Base-by-base conservation (phyloP, 345 rosid species). In the Psidium friedrichsthalianum region DNA sequence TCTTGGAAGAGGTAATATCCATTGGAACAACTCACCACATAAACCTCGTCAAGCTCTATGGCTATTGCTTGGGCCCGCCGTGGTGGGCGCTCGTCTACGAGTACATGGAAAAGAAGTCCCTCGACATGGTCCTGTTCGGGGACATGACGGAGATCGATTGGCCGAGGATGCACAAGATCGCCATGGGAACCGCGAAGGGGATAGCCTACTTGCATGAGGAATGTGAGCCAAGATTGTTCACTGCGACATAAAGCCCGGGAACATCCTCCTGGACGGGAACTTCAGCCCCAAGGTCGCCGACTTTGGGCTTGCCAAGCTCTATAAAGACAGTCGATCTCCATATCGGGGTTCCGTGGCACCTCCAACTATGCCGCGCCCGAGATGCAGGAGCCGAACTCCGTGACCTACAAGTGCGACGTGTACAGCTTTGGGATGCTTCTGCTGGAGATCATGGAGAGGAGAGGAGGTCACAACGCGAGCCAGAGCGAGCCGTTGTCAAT, bases 1-100 rank as follows among this genome's bases (percentile, higher is more conserved):
- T 90, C 86, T 87, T 86, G 87, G 90, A 90, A 15, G 91, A 90
- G 57, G 90, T 91, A 7, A 80, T 88, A 42, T 87, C 94, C 42
- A 89, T 92, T 0, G 92, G 90, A 47, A 88, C 86, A 86, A 82
- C 86, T 27, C 87, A 89, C 69, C 93, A 90, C 81, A 6, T 56
- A 36, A 88, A 90, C 84, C 80, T 91, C 49, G 88, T 88, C 51
- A 85, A 86, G 61, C 90, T 88, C 3, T 83, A 81, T 3, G 94
- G 92, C 4, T 91, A 89, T 54, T 88, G 90, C 86, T 90, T 86
- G 7, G 90, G 90, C 10, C 21, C 74, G 20, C 52, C 52, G 47
- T 83, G 4, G 82, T 78, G 85, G 51, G 89, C 91, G 9, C 86
- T 90, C 3, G 89, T 92, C 82, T 90, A 85, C 7, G 92, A 92